These are phyloP conservation scores for Diaporthe humulicola DNA, from an alignment of 2,329 filamentous ascomycete genomes.

Conservation along the genomic window DNA sequence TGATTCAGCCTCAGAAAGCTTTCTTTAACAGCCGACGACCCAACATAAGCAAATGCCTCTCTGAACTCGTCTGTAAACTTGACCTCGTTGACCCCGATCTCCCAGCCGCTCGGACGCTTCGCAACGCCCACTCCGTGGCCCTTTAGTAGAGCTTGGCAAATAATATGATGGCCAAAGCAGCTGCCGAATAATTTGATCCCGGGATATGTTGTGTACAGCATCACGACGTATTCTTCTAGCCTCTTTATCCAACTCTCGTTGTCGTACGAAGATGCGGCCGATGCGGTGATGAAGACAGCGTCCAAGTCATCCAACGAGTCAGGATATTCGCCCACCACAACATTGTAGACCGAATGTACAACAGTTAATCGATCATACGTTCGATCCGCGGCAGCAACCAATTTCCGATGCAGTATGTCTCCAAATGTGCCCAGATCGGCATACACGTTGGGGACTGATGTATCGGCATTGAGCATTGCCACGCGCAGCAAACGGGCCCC, in stretches of 20 bases:
- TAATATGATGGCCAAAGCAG: conserved; percentile 32
- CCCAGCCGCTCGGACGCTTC: conserved; percentile 29
- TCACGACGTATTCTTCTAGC: conserved; percentile 22
- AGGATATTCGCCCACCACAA: conserved; percentile 34
- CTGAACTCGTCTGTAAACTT: conserved; percentile 31
- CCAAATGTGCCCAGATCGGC: conserved; percentile 34
- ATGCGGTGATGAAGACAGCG: conserved; percentile 34
- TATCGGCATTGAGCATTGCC: conserved; percentile 38
- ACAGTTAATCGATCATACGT: neutral
- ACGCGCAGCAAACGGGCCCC: conserved; percentile 11
- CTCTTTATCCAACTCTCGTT: conserved; percentile 12
- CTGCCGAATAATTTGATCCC: conserved; percentile 26
- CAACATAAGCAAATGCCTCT: neutral
- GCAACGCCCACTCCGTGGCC: conserved; percentile 10
- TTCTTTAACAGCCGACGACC: too few species aligned
- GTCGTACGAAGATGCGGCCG: conserved; percentile 34
- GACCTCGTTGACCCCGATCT: conserved; percentile 30
- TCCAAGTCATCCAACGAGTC: conserved; percentile 17
- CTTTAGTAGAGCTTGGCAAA: conserved; percentile 29
- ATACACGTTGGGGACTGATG: conserved; percentile 33
- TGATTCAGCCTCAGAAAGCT: neutral
- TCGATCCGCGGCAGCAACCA: conserved; percentile 25
- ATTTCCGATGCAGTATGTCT: conserved; percentile 32
- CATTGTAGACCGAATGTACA: conserved; percentile 28
- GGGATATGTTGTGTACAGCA: conserved; percentile 1